Evolutionary conservation across 2,329 filamentous ascomycete species (phyloP), one percentile per base, ranked within the genome.

Genomic region (Xylaria hypoxylon): DNA sequence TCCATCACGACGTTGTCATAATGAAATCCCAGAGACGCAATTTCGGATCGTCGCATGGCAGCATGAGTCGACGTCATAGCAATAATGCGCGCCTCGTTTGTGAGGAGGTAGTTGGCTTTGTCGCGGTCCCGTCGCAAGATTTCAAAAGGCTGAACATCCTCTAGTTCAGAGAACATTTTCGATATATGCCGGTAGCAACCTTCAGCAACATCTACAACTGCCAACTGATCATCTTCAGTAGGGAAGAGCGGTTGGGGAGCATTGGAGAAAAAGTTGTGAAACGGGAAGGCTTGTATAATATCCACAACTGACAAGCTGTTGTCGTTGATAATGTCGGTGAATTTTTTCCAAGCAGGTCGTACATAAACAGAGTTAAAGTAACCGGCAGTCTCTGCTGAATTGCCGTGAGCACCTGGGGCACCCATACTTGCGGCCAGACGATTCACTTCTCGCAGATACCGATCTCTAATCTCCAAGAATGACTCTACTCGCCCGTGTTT

Each of bases 41-140:
- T 98, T 74, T 98, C 95, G 69, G 93, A 89, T 69, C 95, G 86
- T 68, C 94, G 89, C 86, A 99, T 99, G 1, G 96, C 96, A 4
- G 96, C 96, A 79, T 99, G 96, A 0, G 96, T 99, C 3, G 94
- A 96, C 19, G 96, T 99, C 96, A 99, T 99, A 64, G 96, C 96
- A 70, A 99, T 91, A 69, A 99, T 96, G 40, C 96, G 90, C n/a
- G 96, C 96, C 80, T 98, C 95, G 74, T 94, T 97, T 5, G 94
- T 91, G 38, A 99, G 87, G 5, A 99, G 88, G 76, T 99, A 99
- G 78, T 98, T 98, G 58, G 94, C 92, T 81, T 96, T 97, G 77
- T 99, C 96, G 40, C 92, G 90, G 70, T 94, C 92, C 62, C 91
- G 90, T 58, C 94, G 89, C 62, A 99, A 82, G 57, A 99, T 94